Evolutionary conservation across 805 yeast species (phyloP), one percentile per base, ranked within the genome.

Genomic region (Candida tibetensis): DNA sequence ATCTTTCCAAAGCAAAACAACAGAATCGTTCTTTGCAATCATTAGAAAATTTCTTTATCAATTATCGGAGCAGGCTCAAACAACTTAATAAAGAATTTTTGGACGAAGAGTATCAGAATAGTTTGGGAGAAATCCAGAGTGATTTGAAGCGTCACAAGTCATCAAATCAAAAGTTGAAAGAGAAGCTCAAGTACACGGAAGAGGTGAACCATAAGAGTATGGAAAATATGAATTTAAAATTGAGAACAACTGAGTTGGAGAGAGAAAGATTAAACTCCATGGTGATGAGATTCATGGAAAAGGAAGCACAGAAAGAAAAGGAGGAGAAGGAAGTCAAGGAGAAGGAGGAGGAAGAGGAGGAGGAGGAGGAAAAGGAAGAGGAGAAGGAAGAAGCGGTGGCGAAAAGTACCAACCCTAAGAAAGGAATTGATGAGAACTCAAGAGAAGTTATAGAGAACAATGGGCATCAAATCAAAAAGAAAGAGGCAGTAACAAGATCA

Each of bases 1-100:
- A 79, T 37, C 60, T 85, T 14, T 71, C 79, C 36, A 67, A 74
- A 45, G 79, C 79, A 39, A 80, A 75, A 47, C 68, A 79, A 36
- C 84, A 83, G 48, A 79, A 72, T 46, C 66, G 75, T 45, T 71
- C 79, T 40, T 55, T 83, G 37, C 63, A 65, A 31, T 71, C 82
- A 8, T 62, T 85, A 29, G 79, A 77, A 25, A 64, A 60, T 17
- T 83, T 81, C 47, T 55, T 84, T 41, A 59, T 61, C 30, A 72
- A 70, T 41, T 85, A 79, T 48, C 72, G 62, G 28, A 26, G 34
- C 12, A 42, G 39, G n/a, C 28, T 60, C 26, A 37, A 58, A 25
- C 57, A 56, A 10, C 32, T 62, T 14, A 64, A 62, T 43, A 46
- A 51, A 3, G 38, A 41, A 4, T 59, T 48, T 37, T 37, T 64